Conservation (phyloP, 1,139 yeast genomes). For the Magnusiomyces tetraspermus region DNA sequence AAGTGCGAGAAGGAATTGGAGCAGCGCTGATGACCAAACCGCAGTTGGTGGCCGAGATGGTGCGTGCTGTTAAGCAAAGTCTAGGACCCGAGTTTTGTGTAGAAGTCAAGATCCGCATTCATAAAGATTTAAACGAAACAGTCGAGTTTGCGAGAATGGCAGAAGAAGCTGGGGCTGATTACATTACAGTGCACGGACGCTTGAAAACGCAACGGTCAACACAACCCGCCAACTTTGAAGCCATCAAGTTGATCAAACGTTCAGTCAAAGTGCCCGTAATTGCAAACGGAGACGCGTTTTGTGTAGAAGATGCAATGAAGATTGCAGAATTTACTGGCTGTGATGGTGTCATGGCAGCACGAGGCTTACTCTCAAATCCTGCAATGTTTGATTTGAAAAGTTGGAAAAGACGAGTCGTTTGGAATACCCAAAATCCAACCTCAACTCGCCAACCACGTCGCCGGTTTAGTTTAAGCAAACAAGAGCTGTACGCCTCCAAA, state of each 20-base stretch:
- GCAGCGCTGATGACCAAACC: conserved; percentile 88
- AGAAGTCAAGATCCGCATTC: conserved; percentile 89
- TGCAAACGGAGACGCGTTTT: conserved; percentile 91
- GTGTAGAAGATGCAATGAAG: conserved; percentile 48
- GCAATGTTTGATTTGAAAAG: conserved; percentile 55
- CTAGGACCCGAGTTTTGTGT: conserved; percentile 63
- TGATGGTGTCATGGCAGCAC: conserved; percentile 92
- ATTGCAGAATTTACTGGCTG: conserved; percentile 63
- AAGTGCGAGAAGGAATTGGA: conserved; percentile 91
- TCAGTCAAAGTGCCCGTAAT: conserved; percentile 68
- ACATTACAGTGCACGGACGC: conserved; percentile 89
- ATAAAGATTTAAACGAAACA: conserved; percentile 63
- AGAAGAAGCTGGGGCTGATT: conserved; percentile 85
- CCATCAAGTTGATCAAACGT: conserved; percentile 58
- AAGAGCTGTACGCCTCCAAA: background rate
- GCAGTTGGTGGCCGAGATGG: conserved; percentile 75
- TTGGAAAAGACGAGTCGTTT: background rate
- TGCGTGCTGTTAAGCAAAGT: conserved; percentile 62
- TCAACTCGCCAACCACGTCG: background rate
- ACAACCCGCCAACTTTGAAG: conserved; percentile 72
- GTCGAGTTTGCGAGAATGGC: conserved; percentile 60
- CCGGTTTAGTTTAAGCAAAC: background rate
- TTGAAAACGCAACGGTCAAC: conserved; percentile 78
- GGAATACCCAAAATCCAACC: background rate
- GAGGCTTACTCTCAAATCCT: conserved; percentile 82